phyloP scores from a whole-genome alignment of 768 basidiomycete genomes.

The Hypholoma sublateritium region DNA sequence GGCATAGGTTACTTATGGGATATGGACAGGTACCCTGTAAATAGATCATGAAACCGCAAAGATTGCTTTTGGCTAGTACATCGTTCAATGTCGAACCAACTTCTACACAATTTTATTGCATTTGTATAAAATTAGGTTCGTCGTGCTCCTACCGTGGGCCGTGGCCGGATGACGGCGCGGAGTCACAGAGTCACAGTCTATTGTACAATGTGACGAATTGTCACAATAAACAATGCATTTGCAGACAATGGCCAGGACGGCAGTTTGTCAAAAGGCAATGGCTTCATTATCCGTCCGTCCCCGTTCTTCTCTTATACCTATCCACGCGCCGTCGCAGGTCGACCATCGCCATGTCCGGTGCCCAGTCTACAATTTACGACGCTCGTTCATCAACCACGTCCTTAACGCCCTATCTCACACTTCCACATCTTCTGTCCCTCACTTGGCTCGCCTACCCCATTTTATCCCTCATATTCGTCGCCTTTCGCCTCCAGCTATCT shows the following conservation, averaged over 20 bases:
- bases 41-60: too few species aligned
- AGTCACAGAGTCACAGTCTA: neutral
- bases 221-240: slow-evolving; percentile 13
- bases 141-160: too few species aligned
- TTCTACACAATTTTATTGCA: too few species aligned
- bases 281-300: neutral
- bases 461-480: slow-evolving; percentile 84
- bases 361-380: slow-evolving; percentile 55
- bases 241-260: slow-evolving; percentile 7
- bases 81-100: too few species aligned
- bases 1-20: too few species aligned
- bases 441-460: slow-evolving; percentile 92
- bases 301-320: slow-evolving; percentile 19
- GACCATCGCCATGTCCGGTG: slow-evolving; percentile 35
- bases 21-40: too few species aligned
- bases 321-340: slow-evolving; percentile 45
- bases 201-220: neutral
- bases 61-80: too few species aligned
- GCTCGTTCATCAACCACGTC: slow-evolving; percentile 37
- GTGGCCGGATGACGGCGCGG: too few species aligned
- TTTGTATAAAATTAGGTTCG: too few species aligned
- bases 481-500: slow-evolving; percentile 78
- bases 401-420: slow-evolving; percentile 81
- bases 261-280: slow-evolving; percentile 8
- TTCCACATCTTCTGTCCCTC: slow-evolving; percentile 80